Evolutionary conservation across 768 basidiomycete genomes (phyloP), one percentile per base, ranked within the genome.

Genomic region (Trametes cinnabarina): DNA sequence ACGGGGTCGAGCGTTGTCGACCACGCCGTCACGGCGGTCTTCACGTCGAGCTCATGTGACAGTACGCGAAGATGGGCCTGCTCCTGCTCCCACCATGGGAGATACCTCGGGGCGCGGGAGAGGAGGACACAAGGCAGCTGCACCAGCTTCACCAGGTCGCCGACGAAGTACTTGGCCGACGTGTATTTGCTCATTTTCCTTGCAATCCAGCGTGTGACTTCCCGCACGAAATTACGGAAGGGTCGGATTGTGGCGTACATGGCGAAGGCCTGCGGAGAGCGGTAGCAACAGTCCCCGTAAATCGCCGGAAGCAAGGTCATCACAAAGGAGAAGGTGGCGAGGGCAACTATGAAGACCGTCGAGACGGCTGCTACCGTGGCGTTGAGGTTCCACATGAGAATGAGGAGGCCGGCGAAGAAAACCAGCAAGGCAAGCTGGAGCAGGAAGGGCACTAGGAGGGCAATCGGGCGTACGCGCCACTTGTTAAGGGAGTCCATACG

Each of bases 331-430:
- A 61, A 64, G 9, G 47, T 12, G 46, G 61, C 37, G 17, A 64
- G 56, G 2, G 53, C 12, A 9, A 26, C 47, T 6, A 47, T 43
- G 20, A 60, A 49, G 8, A 44, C 28, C 2, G 59, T 39, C 7
- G 37, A 28, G 11, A 64, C 57, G 25, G 37, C 39, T 26, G 62
- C 66, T 26, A 68, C 64, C 25, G 57, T 22, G 23, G 11, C 19
- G 30, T 64, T 41, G 6, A 68, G 49, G 3, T 56, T 60, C 63
- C 64, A 68, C 8, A 65, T 48, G 8, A 65, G 47, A 17, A 56
- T 55, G 55, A 72, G 66, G 19, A 68, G 37, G 2, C 65, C 67
- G 17, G 28, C 42, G n/a, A 68, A 39, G 58, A 68, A 68, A 9
- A 68, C 25, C 11, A 64, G 39, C n/a, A 68, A 51, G 19, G 64